Conservation (phyloP, 768 basidiomycete genomes). For the Mycena albidolilacea region DNA sequence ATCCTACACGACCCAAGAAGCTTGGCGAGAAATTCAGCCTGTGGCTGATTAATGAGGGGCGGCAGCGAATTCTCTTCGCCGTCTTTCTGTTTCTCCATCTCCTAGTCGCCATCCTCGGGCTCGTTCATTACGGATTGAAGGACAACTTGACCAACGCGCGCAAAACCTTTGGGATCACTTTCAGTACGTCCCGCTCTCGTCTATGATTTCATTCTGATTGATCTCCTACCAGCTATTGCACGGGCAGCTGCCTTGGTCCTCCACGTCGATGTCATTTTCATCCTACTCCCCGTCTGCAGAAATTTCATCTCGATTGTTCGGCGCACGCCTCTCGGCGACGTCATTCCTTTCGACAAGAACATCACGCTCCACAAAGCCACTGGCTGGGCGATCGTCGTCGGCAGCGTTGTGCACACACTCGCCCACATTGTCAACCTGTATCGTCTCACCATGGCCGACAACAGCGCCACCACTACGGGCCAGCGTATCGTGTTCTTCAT, state of each 20-base stretch:
- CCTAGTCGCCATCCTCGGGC: slow-evolving; percentile 70
- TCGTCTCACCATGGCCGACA: slow-evolving; percentile 71
- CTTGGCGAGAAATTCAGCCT: slow-evolving; percentile 47
- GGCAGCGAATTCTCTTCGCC: slow-evolving; percentile 68
- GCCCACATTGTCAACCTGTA: slow-evolving; percentile 93
- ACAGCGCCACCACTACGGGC: slow-evolving; percentile 66
- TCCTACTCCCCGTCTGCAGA: slow-evolving; percentile 95
- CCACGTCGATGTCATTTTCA: slow-evolving; percentile 93
- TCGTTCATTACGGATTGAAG: slow-evolving; percentile 70
- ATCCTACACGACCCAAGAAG: slow-evolving; percentile 53
- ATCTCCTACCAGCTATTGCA: slow-evolving; percentile 74
- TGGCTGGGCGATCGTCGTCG: slow-evolving; percentile 90
- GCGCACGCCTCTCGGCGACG: slow-evolving; percentile 84
- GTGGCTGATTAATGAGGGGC: slow-evolving; percentile 83
- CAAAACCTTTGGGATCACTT: slow-evolving; percentile 71
- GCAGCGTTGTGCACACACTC: slow-evolving; percentile 80
- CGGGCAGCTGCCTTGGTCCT: slow-evolving; percentile 91
- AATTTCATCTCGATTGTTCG: slow-evolving; percentile 94
- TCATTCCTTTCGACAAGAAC: slow-evolving; percentile 96
- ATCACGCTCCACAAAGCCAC: slow-evolving; percentile 93
- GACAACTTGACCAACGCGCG: slow-evolving; percentile 71
- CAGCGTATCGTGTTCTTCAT: slow-evolving; percentile 81
- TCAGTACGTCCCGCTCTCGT: slow-evolving; percentile 53
- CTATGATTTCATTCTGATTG: neutral
- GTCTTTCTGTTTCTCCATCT: slow-evolving; percentile 74